phyloP scores from a whole-genome alignment of 306 rosid genomes.

The Rosa lucieae region DNA sequence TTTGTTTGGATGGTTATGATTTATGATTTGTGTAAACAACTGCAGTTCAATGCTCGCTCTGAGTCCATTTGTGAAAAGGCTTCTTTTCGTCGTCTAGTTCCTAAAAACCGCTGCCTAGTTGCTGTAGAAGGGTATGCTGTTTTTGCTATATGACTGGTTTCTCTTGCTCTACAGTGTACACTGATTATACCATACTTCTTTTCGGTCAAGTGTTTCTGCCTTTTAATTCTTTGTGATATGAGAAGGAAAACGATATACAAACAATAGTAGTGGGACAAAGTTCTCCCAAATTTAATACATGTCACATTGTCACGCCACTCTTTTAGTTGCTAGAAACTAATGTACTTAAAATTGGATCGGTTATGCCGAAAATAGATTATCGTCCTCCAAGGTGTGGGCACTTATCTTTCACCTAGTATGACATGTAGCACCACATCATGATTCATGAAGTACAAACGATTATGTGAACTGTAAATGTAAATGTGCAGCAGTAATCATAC shows the following conservation, averaged over 20 bases:
- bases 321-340: neutral
- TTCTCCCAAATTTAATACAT: neutral
- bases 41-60: conserved; percentile 87
- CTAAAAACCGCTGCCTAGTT: conserved; percentile 79
- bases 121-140: conserved; percentile 69
- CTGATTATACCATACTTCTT: neutral
- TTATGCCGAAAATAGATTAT: neutral
- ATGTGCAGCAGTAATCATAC: neutral
- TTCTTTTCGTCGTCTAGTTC: conserved; percentile 73
- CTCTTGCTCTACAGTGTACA: neutral
- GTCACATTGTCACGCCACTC: neutral
- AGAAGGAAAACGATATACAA: neutral
- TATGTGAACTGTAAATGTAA: neutral
- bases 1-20: conserved; percentile 2
- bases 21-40: conserved; percentile 14
- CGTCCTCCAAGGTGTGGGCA: neutral
- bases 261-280: too few relatives aligned
- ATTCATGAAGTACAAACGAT: neutral
- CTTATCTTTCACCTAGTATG: neutral
- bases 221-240: neutral
- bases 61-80: conserved; percentile 73
- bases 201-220: neutral
- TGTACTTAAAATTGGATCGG: neutral
- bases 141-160: neutral
- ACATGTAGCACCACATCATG: neutral